Percentiles rank a stretch among this genome's conserved stretches.
Evolutionary conservation across 495 filamentous ascomycete genomes (phyloP).

Genomic region (Neurospora sp.): DNA sequence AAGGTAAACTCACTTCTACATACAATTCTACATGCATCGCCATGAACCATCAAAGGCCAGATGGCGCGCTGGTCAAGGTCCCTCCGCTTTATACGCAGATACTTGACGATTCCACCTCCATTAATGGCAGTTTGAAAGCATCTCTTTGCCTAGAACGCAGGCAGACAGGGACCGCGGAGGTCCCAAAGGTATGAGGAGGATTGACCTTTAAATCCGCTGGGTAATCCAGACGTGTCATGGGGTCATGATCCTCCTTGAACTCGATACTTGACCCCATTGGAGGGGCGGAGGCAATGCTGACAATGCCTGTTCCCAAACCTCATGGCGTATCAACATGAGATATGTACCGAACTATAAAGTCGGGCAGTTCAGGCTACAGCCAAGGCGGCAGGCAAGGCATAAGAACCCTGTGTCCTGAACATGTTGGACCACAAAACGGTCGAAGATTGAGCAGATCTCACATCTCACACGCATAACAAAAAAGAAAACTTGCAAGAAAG

Average conservation of each 20-base stretch:
- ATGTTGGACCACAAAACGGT: not conserved
- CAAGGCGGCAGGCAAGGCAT: not conserved
- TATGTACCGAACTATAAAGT: not conserved
- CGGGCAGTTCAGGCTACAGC: not conserved
- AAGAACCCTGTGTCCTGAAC: not conserved
- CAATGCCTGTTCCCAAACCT: not conserved
- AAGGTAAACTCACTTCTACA: not conserved
- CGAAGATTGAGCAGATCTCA: not conserved
- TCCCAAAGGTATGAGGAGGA: not conserved
- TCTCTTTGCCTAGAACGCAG: not conserved
- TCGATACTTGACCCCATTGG: not conserved
- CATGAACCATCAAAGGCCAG: not conserved
- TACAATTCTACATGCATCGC: not conserved
- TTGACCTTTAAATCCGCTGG: not conserved
- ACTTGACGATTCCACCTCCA: not conserved
- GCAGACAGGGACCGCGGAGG: not conserved
- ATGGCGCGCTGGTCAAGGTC: not conserved
- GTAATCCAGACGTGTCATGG: not conserved
- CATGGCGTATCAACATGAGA: not conserved
- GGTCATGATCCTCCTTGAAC: not conserved
- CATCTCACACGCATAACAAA: not conserved
- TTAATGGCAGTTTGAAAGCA: not conserved
- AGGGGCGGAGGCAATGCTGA: not conserved
- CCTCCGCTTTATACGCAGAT: not conserved
- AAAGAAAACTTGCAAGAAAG: not conserved